Evolutionary conservation across 176 grass and related monocot species (phyloP), one percentile per base, ranked within the genome.

Genomic region (Oryza officinalis): DNA sequence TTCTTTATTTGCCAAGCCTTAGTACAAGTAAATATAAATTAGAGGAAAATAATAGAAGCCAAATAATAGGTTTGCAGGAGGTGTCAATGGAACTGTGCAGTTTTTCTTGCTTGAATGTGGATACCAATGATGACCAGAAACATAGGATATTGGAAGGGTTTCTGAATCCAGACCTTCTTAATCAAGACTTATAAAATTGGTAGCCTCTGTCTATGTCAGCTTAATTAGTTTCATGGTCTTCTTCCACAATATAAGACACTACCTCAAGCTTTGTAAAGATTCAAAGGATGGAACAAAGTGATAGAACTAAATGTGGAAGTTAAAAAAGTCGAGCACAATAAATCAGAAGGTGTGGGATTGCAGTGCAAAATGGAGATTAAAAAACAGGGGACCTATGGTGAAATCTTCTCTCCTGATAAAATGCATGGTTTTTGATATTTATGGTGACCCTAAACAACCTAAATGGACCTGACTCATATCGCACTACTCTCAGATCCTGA

Each of bases 241-340:
- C 60, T 77, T 11, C 7, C 6, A 76, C 27, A 79, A 71, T 27
- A 81, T 76, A 46, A 77, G 66, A 69, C 15, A 83, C 22, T 23
- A 52, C 13, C 71, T 20, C 41, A 8, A 37, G 31, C 54, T 83
- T 22, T 25, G 4, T 27, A 46, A 59, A 69, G 65, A 77, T 37
- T 64, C 30, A 52, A 77, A 31, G n/a, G 18, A 77, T 64, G 22
- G 28, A 64, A 15, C 15, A 14, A 26, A 65, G 6, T 22, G 26
- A 22, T 32, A 76, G 27, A 63, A 77, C 15, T 70, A 27, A 77
- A 77, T 47, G 38, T 20, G 20, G 72, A 77, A 77, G 65, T 27
- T 27, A 27, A 61, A 49, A 28, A 27, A 35, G 40, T 38, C 59
- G 72, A 71, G 25, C 5, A 7, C 38, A 23, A 65, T 31, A 77